Percentiles rank a stretch among this genome's conserved stretches.
These are phyloP conservation scores for Prosopis cineraria DNA, from an alignment of 306 rosid genomes.

Conservation along the genomic window DNA sequence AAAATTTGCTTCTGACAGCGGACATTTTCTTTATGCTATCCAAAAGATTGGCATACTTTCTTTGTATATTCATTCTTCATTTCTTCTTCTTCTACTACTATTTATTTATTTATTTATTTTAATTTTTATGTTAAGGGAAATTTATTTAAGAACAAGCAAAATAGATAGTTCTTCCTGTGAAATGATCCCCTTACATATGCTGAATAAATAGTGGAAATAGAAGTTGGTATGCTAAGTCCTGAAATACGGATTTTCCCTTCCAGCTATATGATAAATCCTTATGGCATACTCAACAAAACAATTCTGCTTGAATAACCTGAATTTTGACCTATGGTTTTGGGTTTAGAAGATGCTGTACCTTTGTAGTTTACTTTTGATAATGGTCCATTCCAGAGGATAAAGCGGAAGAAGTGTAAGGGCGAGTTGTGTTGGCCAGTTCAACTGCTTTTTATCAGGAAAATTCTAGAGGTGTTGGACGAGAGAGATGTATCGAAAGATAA, in stretches of 20 bases:
- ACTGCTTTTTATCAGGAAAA: too few species aligned
- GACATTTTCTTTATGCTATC: not conserved
- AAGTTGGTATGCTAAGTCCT: not conserved
- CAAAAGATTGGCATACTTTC: not conserved
- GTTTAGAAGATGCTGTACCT: not conserved
- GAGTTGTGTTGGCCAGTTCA: not conserved
- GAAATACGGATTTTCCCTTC: not conserved
- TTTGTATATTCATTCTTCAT: not conserved
- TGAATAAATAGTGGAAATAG: not conserved
- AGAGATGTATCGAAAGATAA: too few species aligned
- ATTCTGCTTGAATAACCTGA: not conserved
- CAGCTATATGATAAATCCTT: not conserved
- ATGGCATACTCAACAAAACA: not conserved
- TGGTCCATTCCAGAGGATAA: not conserved
- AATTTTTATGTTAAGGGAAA: not conserved
- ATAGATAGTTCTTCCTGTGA: not conserved
- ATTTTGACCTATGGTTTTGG: not conserved
- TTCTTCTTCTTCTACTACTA: not conserved
- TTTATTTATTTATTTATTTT: not conserved
- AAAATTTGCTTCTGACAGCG: not conserved
- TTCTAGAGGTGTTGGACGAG: too few species aligned
- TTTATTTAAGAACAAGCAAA: not conserved
- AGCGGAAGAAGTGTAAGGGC: too few species aligned
- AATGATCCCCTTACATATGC: not conserved
- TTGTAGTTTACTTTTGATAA: not conserved